Percentiles rank a stretch among this genome's conserved stretches.
Evolutionary conservation across 257 asterid genomes (phyloP).

Genomic region (Solanum phureja): DNA sequence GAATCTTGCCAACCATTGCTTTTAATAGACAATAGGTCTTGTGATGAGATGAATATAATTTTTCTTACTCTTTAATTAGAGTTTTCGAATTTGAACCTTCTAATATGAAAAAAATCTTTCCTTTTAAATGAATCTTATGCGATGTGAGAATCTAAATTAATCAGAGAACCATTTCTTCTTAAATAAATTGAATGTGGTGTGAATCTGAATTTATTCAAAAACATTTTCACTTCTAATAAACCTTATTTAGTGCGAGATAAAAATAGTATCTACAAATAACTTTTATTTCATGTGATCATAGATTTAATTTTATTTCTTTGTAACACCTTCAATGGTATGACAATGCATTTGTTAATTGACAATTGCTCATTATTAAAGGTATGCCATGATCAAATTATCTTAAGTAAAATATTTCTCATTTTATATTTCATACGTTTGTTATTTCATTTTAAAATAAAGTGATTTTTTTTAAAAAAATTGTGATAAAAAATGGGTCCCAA

Average conservation of each 20-base stretch:
- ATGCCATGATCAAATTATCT: neutral
- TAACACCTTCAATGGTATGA: neutral
- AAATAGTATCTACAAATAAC: neutral
- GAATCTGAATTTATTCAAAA: too few relatives aligned
- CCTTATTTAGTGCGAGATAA: too few relatives aligned
- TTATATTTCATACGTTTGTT: neutral
- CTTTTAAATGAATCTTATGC: neutral
- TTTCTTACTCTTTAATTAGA: neutral
- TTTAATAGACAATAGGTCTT: neutral
- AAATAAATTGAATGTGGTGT: neutral
- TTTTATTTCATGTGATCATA: neutral
- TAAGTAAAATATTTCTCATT: neutral
- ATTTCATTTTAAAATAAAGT: neutral
- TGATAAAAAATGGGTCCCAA: neutral
- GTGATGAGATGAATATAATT: neutral
- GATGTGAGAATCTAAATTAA: neutral
- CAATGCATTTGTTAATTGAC: neutral
- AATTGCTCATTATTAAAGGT: neutral
- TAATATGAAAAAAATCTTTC: too few relatives aligned
- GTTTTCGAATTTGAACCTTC: neutral
- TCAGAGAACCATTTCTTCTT: neutral
- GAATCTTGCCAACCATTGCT: neutral
- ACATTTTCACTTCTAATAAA: too few relatives aligned
- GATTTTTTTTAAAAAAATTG: too few relatives aligned
- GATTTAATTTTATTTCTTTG: neutral